These are phyloP conservation scores for Moringa oleifera DNA, from an alignment of 345 rosid species.

Conservation along the genomic window DNA sequence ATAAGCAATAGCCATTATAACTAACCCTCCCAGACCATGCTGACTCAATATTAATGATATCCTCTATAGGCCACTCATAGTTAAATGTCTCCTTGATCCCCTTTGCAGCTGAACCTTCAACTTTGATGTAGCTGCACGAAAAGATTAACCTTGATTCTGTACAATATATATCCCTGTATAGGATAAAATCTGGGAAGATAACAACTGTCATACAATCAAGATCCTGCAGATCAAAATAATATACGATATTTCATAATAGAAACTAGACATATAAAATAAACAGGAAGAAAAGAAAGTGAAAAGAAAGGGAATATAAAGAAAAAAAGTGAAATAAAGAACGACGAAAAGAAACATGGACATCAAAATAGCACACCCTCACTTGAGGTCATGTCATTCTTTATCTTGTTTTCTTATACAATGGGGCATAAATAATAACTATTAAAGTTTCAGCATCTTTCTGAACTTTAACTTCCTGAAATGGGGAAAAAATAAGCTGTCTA, in stretches of 20 bases:
- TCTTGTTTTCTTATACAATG: too few relatives aligned
- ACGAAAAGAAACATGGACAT: background rate
- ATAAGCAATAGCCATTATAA: constrained; percentile 5
- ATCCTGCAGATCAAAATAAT: constrained; percentile 38
- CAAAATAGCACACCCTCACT: background rate
- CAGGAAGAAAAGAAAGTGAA: background rate
- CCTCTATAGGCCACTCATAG: constrained; percentile 41
- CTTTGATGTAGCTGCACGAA: constrained; percentile 35
- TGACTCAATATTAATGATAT: constrained; percentile 43
- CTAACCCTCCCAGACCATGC: constrained; percentile 51
- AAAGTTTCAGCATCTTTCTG: too few relatives aligned
- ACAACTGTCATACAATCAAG: constrained; percentile 29
- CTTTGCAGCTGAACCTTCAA: constrained; percentile 37
- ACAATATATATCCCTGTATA: constrained; percentile 36
- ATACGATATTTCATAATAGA: background rate
- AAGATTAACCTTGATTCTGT: constrained; percentile 44
- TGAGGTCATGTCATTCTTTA: too few relatives aligned
- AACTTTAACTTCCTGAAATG: too few relatives aligned
- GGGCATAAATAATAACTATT: too few relatives aligned
- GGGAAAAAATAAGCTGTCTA: too few relatives aligned
- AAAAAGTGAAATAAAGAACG: background rate
- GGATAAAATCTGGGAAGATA: constrained; percentile 43
- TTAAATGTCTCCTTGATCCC: constrained; percentile 32
- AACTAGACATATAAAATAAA: constrained; percentile 3
- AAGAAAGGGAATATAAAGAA: constrained; percentile 7